Evolutionary conservation across 2,329 filamentous ascomycete species (phyloP), one percentile per base, ranked within the genome.

Genomic region (Bretziella fagacearum): DNA sequence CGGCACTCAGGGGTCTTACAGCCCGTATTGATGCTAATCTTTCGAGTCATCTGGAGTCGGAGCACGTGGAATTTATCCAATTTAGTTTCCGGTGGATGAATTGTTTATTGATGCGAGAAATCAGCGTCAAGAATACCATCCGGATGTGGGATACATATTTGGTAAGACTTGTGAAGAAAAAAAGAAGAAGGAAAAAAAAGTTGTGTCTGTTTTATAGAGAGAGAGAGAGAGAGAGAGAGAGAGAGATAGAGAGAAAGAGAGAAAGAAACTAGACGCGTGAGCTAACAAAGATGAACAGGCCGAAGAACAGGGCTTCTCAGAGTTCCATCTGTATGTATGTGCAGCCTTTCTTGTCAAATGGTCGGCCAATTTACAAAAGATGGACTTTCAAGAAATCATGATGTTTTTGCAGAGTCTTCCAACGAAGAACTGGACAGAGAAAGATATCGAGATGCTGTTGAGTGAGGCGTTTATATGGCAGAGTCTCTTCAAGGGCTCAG

Each of bases 1-100:
- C 81, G 27, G 84, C 85, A 30, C 67, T 98, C 52, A 77, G 86
- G 51, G 89, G 98, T 61, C 71, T 98, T 29, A 95, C 89, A 1
- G 81, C 83, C 46, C 73, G 91, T 48, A 98, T 98, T 54, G 89
- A 96, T 59, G 74, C 75, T 23, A 73, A 71, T 3, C 66, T 98
- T 41, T 84, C 87, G 2, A 91, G 83, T 55, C 91, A 98, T 59
- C 69, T 98, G 33, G 85, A 95, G 59, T 74, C 74, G 20, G 86
- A 96, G 62, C 81, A 86, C 26, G 85, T 98, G 23, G 91, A 98
- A 60, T 98, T 98, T 58, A 98, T 98, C 57, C 91, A 98, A 59
- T 98, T 98, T 64, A 95, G 86, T 63, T 98, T 98, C 61, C 74
- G 91, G 48, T 98, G 91, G 91, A 98, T 98, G 91, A 98, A 98